Evolutionary conservation across 176 grass and related monocot genomes (phyloP), one percentile per base, ranked within the genome.

Genomic region (Tillandsia fasciculata): DNA sequence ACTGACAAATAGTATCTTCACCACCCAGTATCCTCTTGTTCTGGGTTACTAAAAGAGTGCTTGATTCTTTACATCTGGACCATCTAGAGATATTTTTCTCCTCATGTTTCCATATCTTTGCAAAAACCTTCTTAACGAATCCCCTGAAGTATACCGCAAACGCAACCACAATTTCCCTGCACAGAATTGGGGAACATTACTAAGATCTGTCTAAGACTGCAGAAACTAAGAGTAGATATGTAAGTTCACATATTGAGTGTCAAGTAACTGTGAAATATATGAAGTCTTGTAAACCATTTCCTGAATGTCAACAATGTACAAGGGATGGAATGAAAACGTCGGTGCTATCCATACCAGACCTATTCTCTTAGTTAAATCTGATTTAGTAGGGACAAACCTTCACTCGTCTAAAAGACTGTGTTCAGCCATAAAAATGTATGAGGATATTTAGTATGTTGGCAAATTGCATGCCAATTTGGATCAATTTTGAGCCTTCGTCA

Each of bases 91-190:
- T 70, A 79, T 83, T 77, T 48, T 76, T 83, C 23, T 83, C 80
- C 12, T 92, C 82, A 50, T 73, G 92, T 59, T 26, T 76, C 89
- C 87, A 81, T 54, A 97, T 72, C 76, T 87, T 97, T 24, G 82
- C 70, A 71, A 77, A 65, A 13, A 97, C n/a, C 86, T 90, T 93
- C 79, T 86, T 87, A 51, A 97, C 61, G 48, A 97, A 83, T 63
- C 71, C 94, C 87, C 94, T 93, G 64, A 97, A 93, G 86, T 97
- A 86, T 79, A 92, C 77, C 82, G 86, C 75, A 81, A 99, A 85
- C 79, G 89, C 85, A 72, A 89, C 86, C 86, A 92, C 82, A 69
- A 90, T 82, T 72, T 93, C 90, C 84, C 89, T 90, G 94, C 83
- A 90, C 68, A 81, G 67, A 63, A 82, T 87, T 75, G 66, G 0